These are phyloP conservation scores for Leccinum boreale DNA, from an alignment of 768 basidiomycete genomes.

Conservation along the genomic window DNA sequence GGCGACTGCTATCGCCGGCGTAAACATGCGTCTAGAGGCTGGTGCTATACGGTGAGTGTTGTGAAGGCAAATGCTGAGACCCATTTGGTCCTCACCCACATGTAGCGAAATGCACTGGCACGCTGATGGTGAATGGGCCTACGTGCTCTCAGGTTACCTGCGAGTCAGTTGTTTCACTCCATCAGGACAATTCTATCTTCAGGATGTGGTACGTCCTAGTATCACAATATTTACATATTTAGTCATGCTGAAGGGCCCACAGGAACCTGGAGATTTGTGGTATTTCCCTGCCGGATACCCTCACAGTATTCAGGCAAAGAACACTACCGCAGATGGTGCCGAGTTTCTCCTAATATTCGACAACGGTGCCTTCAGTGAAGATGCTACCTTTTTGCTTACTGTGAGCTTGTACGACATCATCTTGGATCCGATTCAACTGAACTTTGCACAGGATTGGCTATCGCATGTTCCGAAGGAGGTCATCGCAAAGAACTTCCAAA, in stretches of 20 bases:
- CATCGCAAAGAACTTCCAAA: constrained; percentile 63
- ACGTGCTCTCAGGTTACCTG: constrained; percentile 46
- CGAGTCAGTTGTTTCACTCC: constrained; percentile 51
- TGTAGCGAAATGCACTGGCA: constrained; percentile 46
- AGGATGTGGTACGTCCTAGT: constrained; percentile 44
- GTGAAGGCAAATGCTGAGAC: neutral
- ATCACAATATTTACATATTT: constrained; percentile 5
- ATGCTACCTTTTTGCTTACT: constrained; percentile 49
- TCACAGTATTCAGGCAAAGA: constrained; percentile 53
- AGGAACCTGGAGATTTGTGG: constrained; percentile 49
- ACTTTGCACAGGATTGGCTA: constrained; percentile 54
- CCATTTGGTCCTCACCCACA: constrained; percentile 5
- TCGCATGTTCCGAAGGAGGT: constrained; percentile 58
- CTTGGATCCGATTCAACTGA: neutral
- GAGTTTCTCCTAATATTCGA: constrained; percentile 53
- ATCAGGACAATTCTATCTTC: constrained; percentile 50
- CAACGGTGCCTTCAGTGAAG: constrained; percentile 48
- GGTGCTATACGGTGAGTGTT: constrained; percentile 39
- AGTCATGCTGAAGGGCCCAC: constrained; percentile 11
- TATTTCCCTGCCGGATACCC: constrained; percentile 57
- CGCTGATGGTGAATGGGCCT: constrained; percentile 47
- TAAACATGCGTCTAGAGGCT: constrained; percentile 40
- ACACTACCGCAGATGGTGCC: constrained; percentile 42
- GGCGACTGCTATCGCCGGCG: constrained; percentile 37
- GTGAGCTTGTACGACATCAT: constrained; percentile 4